phyloP scores from a whole-genome alignment of 2,329 filamentous ascomycete species.

The Sarocladium kiliense region DNA sequence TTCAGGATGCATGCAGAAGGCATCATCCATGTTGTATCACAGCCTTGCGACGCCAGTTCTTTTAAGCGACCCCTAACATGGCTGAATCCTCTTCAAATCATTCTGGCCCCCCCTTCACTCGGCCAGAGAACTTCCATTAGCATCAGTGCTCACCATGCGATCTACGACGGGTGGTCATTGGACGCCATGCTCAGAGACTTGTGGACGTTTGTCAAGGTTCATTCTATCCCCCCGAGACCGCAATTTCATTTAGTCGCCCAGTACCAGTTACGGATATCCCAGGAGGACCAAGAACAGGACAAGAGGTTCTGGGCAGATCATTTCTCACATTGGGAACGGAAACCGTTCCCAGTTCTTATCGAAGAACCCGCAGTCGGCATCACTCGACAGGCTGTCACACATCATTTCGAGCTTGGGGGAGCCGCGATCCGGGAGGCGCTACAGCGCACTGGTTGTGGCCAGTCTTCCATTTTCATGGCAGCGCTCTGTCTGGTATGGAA shows the following conservation, averaged over 20 bases:
- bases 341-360: conserved; percentile 47
- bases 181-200: conserved; percentile 70
- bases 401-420: conserved; percentile 24
- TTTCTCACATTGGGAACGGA: conserved; percentile 51
- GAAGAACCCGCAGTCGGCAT: conserved; percentile 18
- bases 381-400: background rate
- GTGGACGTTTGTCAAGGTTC: conserved; percentile 37
- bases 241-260: conserved; percentile 56
- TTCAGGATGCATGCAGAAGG: conserved; percentile 41
- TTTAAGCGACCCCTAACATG: background rate
- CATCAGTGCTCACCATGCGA: conserved; percentile 69
- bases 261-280: background rate
- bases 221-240: conserved; percentile 34
- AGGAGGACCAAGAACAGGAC: background rate
- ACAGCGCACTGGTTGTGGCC: conserved; percentile 42
- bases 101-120: background rate
- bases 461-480: conserved; percentile 72
- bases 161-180: conserved; percentile 93
- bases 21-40: background rate
- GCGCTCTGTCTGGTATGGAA: conserved; percentile 62
- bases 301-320: conserved; percentile 64
- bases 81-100: background rate
- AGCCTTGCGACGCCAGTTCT: background rate
- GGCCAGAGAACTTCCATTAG: conserved; percentile 23
- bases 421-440: conserved; percentile 20